phyloP scores from a whole-genome alignment of 495 filamentous ascomycete genomes.

The Echria macrotheca region DNA sequence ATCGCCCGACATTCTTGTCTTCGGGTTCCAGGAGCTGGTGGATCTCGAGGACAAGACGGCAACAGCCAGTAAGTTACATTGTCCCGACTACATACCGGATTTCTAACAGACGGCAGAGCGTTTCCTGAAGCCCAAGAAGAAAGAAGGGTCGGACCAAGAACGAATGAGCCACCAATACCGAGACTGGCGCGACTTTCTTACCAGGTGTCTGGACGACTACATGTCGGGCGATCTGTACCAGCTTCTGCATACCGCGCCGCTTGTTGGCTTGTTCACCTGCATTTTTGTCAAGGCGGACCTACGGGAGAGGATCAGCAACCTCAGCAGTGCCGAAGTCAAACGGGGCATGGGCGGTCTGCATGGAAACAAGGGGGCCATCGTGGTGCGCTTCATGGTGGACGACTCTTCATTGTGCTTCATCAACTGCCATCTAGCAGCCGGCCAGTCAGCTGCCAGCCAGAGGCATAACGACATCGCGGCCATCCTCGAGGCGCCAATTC shows the following conservation, averaged over 20 bases:
- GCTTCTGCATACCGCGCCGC: constrained; percentile 77
- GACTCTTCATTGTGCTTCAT: constrained; percentile 92
- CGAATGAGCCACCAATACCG: constrained; percentile 97
- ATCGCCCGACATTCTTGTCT: constrained; percentile 84
- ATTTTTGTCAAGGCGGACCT: constrained; percentile 83
- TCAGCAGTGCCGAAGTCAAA: constrained; percentile 81
- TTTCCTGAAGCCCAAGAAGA: constrained; percentile 77
- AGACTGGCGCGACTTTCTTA: constrained; percentile 87
- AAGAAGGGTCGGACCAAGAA: constrained; percentile 82
- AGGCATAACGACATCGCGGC: constrained; percentile 90
- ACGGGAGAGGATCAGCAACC: constrained; percentile 65
- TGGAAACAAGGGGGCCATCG: constrained; percentile 94
- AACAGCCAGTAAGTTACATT: constrained; percentile 68
- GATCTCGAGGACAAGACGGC: constrained; percentile 95
- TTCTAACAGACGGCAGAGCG: constrained; percentile 47
- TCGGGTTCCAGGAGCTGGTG: constrained; percentile 96
- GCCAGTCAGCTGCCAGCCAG: constrained; percentile 80
- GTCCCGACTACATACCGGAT: neutral
- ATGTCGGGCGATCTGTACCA: constrained; percentile 80
- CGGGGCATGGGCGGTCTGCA: constrained; percentile 89
- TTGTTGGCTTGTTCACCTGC: constrained; percentile 93
- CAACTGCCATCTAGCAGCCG: constrained; percentile 95
- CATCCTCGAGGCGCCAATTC: constrained; percentile 71
- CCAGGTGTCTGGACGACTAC: constrained; percentile 70
- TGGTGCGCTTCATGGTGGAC: constrained; percentile 84